Evolutionary conservation across 805 yeast genomes (phyloP).

Genomic region (Ogataea siamensis): DNA sequence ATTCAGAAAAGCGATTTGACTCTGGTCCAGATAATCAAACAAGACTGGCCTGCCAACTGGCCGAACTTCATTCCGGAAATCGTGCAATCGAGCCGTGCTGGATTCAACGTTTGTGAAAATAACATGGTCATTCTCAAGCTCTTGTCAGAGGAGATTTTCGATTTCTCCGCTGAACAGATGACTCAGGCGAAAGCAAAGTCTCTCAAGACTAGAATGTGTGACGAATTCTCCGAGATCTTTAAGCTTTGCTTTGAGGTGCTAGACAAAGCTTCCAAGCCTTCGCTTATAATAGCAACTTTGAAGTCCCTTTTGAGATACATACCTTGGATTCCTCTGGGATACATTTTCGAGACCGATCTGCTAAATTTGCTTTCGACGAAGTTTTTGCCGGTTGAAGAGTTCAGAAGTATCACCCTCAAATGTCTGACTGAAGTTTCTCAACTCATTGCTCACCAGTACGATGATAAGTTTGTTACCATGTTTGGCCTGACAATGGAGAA

Average conservation of each 20-base stretch:
- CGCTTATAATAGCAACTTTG: constrained; percentile 80
- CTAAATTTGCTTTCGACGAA: constrained; percentile 69
- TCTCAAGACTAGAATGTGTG: constrained; percentile 78
- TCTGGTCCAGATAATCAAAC: constrained; percentile 88
- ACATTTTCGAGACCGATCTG: constrained; percentile 83
- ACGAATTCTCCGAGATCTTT: constrained; percentile 91
- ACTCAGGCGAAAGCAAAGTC: constrained; percentile 91
- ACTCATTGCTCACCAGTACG: constrained; percentile 54
- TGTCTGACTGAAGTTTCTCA: constrained; percentile 90
- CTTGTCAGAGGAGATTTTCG: constrained; percentile 93
- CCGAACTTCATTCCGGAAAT: constrained; percentile 95
- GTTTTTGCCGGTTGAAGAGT: constrained; percentile 73
- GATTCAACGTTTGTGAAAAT: constrained; percentile 94
- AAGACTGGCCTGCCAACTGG: constrained; percentile 99
- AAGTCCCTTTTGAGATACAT: constrained; percentile 79
- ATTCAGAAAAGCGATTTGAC: constrained; percentile 93
- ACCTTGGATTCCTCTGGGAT: constrained; percentile 92
- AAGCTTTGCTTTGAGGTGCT: constrained; percentile 90
- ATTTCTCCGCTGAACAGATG: constrained; percentile 92
- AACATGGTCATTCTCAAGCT: constrained; percentile 90
- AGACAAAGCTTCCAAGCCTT: constrained; percentile 82
- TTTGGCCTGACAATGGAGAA: constrained; percentile 74
- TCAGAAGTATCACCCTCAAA: constrained; percentile 81
- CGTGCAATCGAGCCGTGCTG: constrained; percentile 76
- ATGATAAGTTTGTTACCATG: constrained; percentile 60